phyloP scores from a whole-genome alignment of 169 alveolate genomes.

The Plasmodium adleri region DNA sequence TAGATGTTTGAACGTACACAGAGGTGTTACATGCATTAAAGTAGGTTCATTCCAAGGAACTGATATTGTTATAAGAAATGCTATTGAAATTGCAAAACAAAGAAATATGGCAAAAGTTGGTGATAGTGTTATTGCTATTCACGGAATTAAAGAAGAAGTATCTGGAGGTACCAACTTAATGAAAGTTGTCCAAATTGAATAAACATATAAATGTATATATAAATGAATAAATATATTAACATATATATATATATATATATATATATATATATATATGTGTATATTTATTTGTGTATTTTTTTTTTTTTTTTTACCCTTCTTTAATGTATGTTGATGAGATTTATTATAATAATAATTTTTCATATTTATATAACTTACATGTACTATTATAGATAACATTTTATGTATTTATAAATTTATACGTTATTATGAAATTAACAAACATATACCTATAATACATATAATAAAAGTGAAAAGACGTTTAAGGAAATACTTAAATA shows the following conservation, averaged over 20 bases:
- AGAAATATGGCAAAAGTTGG: constrained; percentile 91
- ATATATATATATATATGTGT: constrained; percentile 9
- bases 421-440: no score
- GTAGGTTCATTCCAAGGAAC: constrained; percentile 93
- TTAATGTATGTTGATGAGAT: background rate
- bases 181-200: constrained; percentile 89
- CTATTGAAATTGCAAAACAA: constrained; percentile 94
- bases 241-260: background rate
- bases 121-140: constrained; percentile 94
- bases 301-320: background rate
- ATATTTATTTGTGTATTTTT: background rate
- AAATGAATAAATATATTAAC: background rate
- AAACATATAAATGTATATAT: background rate
- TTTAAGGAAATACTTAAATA: no score
- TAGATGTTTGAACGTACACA: constrained; percentile 92
- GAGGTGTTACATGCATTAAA: constrained; percentile 95
- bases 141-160: constrained; percentile 95
- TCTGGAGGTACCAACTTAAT: constrained; percentile 95
- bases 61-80: constrained; percentile 90
- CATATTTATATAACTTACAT: no score
- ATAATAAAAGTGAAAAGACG: no score
- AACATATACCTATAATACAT: no score
- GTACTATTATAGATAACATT: no score
- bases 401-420: no score
- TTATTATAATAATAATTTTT: no score